Base-by-base conservation (phyloP, 306 rosid genomes). In the Dalbergia cultrata region DNA sequence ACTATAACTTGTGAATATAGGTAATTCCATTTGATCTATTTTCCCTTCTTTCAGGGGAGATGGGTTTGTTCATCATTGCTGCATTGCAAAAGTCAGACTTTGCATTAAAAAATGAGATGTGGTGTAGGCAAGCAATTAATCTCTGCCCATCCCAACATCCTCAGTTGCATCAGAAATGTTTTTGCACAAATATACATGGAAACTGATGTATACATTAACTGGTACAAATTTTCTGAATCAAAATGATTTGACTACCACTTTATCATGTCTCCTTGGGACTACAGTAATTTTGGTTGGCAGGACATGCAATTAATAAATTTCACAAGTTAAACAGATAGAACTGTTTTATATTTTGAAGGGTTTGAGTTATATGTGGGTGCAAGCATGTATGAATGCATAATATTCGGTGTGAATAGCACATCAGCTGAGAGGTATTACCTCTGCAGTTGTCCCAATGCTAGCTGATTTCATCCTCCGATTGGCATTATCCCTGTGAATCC, bases 371-470 rank as follows among this genome's bases (percentile, higher is more conserved):
- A 49, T 19, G 41, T 71, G 63, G 59, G 58, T 44, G 66, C 41
- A 63, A 61, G 66, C 74, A 79, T 65, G 39, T 31, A 53, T 33
- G 19, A 72, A 59, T 19, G 67, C 54, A 41, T 62, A 77, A 47
- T 12, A 66, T 58, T 72, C 56, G 11, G 34, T 17, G 33, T 49
- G 56, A 64, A 68, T 33, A 74, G 61, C 33, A 34, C 16, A 68
- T 68, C 53, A 57, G 76, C 59, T 63, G 74, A 62, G 52, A 49
- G 70, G 67, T 16, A 59, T 75, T 85, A 93, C 97, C 97, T 90
- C 97, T 5, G 99, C 97, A 67, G 99, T 95, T 56, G 98, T 92
- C 79, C 98, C 99, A 79, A 89, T 41, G 71, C 85, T 92, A 17
- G 97, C 85, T 21, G 87, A 64, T 83, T 72, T 86, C 60, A 33